These are phyloP conservation scores for Juncus effusus DNA, from an alignment of 176 grass and related monocot species.

Conservation along the genomic window DNA sequence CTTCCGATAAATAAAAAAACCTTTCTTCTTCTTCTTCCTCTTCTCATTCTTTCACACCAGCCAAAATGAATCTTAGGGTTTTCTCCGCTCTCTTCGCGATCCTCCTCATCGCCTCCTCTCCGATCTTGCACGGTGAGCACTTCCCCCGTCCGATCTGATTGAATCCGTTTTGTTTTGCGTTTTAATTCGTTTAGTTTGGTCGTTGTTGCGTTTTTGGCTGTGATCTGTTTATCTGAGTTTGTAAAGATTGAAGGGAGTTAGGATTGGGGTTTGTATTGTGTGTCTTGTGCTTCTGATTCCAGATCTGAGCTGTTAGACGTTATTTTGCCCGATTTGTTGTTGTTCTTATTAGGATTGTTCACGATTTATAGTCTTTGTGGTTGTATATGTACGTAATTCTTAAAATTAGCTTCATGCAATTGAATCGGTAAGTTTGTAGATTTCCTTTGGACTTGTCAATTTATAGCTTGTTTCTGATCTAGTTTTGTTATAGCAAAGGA, in stretches of 20 bases:
- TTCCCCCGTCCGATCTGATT: constrained; percentile 14
- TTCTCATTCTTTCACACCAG: constrained; percentile 23
- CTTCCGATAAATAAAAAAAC: neutral
- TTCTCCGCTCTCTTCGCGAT: constrained; percentile 55
- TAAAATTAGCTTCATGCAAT: neutral
- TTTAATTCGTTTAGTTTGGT: constrained; percentile 20
- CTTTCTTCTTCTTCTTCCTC: neutral
- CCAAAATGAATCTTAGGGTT: constrained; percentile 78
- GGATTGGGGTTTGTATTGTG: neutral
- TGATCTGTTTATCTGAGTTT: neutral
- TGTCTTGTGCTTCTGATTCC: neutral
- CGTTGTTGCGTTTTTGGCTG: constrained; percentile 24
- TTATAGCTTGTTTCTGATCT: neutral
- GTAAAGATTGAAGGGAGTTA: neutral
- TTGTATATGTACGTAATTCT: too few relatives aligned
- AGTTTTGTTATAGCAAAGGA: neutral
- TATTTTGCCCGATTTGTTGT: neutral
- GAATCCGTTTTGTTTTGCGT: neutral
- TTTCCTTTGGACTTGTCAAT: neutral
- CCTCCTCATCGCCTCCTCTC: constrained; percentile 60
- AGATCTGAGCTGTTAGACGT: constrained; percentile 31
- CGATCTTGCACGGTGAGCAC: constrained; percentile 50
- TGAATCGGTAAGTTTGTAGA: constrained; percentile 2
- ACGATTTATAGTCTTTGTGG: neutral
- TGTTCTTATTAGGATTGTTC: constrained; percentile 4